Evolutionary conservation across 2,329 filamentous ascomycete genomes (phyloP).

Genomic region (Fusarium veterinarium): DNA sequence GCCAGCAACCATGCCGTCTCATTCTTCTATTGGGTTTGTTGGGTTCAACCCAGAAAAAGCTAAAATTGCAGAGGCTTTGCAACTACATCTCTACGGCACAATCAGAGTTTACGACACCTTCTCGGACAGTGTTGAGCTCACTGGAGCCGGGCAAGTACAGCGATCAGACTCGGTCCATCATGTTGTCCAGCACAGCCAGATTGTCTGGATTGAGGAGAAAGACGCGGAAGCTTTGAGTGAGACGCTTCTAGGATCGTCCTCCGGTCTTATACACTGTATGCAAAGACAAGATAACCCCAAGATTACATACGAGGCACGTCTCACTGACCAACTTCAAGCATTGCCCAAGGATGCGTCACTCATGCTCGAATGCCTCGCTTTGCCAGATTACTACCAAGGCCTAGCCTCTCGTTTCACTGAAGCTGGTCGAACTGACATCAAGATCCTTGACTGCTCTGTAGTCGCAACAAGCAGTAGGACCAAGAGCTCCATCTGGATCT

Average conservation of each 20-base stretch:
- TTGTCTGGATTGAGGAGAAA: background rate
- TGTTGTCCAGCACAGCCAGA: background rate
- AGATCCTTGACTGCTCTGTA: background rate
- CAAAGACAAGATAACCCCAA: background rate
- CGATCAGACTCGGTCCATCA: background rate
- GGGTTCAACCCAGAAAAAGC: background rate
- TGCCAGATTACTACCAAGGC: background rate
- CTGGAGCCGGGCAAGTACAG: rapidly evolving
- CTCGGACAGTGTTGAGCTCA: rapidly evolving
- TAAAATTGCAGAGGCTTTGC: rapidly evolving
- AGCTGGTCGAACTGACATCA: background rate
- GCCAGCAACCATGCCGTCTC: background rate
- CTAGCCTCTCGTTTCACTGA: background rate
- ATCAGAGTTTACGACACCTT: rapidly evolving
- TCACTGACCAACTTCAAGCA: background rate
- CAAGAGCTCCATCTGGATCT: background rate
- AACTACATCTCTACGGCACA: background rate
- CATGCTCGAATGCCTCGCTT: rapidly evolving
- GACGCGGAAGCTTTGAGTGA: rapidly evolving
- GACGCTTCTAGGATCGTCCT: rapidly evolving
- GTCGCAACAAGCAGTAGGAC: rapidly evolving
- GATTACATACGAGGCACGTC: rapidly evolving
- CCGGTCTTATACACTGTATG: background rate
- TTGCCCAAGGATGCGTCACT: background rate
- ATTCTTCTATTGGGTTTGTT: background rate